phyloP scores from a whole-genome alignment of 371 early-diverging fungal genomes.

The Scutellospora calospora region DNA sequence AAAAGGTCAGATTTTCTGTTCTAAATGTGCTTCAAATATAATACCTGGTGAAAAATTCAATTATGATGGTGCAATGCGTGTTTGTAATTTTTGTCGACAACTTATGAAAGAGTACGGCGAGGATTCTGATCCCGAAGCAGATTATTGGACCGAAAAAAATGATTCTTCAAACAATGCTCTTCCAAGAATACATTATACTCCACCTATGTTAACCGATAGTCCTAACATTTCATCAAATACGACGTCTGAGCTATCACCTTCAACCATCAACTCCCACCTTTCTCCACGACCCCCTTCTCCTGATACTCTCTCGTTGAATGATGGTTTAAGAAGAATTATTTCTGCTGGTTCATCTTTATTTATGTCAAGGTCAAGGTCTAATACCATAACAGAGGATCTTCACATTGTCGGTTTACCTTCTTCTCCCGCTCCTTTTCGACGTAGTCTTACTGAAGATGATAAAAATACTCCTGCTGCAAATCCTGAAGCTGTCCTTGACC shows the following conservation, averaged over 20 bases:
- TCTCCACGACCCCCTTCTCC: conserved; percentile 45
- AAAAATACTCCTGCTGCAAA: conserved; percentile 30
- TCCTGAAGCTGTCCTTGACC: conserved; percentile 59
- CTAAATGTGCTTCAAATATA: conserved; percentile 80
- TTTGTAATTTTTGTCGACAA: conserved; percentile 80
- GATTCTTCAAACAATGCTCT: conserved; percentile 43
- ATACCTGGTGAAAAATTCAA: conserved; percentile 77
- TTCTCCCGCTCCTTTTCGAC: conserved; percentile 35
- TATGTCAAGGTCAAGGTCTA: conserved; percentile 63
- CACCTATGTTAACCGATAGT: conserved; percentile 21
- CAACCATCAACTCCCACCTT: neutral
- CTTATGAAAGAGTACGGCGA: conserved; percentile 61
- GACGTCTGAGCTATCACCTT: neutral
- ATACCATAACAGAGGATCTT: conserved; percentile 54
- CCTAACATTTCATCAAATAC: neutral
- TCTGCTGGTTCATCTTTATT: conserved; percentile 51
- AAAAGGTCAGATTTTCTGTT: conserved; percentile 81
- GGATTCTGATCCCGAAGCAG: conserved; percentile 46
- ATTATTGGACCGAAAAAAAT: conserved; percentile 45
- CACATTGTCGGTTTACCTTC: conserved; percentile 32
- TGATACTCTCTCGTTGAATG: conserved; percentile 42
- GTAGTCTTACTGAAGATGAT: conserved; percentile 28
- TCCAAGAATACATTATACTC: conserved; percentile 34
- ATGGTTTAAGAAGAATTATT: conserved; percentile 52
- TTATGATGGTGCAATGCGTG: conserved; percentile 76